Base-by-base conservation (phyloP, 139 green algal genomes). In the Tetraselmis striata region DNA sequence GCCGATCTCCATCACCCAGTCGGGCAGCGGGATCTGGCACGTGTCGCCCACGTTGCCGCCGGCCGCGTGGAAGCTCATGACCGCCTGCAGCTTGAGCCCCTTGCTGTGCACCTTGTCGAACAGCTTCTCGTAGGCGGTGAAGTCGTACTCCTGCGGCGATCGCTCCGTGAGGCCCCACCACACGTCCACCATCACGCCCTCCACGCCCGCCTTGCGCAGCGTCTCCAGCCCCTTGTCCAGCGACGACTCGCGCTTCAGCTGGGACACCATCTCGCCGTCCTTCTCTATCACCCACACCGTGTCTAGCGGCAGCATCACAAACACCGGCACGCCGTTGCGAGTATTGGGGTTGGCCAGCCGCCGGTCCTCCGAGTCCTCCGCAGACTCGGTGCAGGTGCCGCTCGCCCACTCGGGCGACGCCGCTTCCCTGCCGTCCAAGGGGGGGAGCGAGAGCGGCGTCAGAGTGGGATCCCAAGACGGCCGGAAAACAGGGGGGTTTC, bases 271-370 rank as follows among this genome's bases (percentile, higher is more conserved):
- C 22, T 27, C 11, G 32, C 89, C 90, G 5, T 98, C 92, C 5
- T 90, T 87, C 81, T 99, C 93, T 59, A 98, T 89, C 1, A 99
- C 93, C 89, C 94, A 96, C 1, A 99, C 94, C 11, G 95, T 98
- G 86, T 99, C 97, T 59, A 99, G 89, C 11, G 97, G 97, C 58
- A 99, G 94, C 97, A 99, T 99, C 0, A 99, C 97, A 84, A 95
- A 99, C 1, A 99, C 94, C 2, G 96, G 96, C 5, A 67, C 45
- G 45, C 45, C 45, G 5, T 18, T 67, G 45, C 45, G 45, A 67
- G 18, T 67, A 18, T 5, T 25, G 18, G 45, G 45, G 45, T 67
- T 67, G 11, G 45, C 45, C 45, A 67, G 18, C 11, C 45, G 45
- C 18, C 45, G 45, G 11, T 67, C 45, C 45, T 67, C 45, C 45